Evolutionary conservation across 169 alveolate species (phyloP).

Genomic region (Plasmodium sp.): DNA sequence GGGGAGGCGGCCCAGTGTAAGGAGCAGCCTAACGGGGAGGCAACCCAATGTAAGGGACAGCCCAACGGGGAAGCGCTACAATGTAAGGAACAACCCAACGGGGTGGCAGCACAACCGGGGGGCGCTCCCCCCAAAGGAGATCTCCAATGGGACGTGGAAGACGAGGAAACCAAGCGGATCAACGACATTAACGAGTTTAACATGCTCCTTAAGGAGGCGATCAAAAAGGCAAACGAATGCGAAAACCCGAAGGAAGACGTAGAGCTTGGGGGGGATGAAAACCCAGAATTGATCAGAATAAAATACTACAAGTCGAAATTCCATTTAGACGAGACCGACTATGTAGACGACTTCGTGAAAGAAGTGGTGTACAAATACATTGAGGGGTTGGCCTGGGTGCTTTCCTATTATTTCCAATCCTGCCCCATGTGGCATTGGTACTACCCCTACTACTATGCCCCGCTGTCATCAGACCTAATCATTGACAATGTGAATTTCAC

Average conservation of each 20-base stretch:
- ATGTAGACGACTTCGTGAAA: conserved; percentile 51
- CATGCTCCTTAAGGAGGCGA: conserved; percentile 50
- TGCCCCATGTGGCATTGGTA: conserved; percentile 98
- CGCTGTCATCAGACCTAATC: conserved; percentile 96
- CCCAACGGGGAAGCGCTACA: not conserved
- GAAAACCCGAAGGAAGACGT: conserved; percentile 73
- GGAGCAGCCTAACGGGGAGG: not conserved
- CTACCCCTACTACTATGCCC: conserved; percentile 99
- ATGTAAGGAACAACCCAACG: not conserved
- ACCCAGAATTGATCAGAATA: conserved; percentile 37
- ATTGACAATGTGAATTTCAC: conserved; percentile 41
- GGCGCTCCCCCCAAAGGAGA: not conserved
- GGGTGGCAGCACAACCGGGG: not conserved
- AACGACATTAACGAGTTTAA: conserved; percentile 58
- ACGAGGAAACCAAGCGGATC: not conserved
- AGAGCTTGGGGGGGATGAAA: conserved; percentile 67
- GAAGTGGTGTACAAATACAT: conserved; percentile 87
- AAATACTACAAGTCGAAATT: conserved; percentile 60
- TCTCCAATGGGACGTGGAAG: not conserved
- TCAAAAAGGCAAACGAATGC: conserved; percentile 63
- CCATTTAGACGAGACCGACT: conserved; percentile 60
- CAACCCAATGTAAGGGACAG: not conserved
- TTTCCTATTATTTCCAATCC: conserved; percentile 92
- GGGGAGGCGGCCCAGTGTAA: not conserved
- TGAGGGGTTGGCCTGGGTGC: conserved; percentile 98